Conservation (phyloP, 192 early-diverging fungal species). For the Umbelopsis ramanniana region DNA sequence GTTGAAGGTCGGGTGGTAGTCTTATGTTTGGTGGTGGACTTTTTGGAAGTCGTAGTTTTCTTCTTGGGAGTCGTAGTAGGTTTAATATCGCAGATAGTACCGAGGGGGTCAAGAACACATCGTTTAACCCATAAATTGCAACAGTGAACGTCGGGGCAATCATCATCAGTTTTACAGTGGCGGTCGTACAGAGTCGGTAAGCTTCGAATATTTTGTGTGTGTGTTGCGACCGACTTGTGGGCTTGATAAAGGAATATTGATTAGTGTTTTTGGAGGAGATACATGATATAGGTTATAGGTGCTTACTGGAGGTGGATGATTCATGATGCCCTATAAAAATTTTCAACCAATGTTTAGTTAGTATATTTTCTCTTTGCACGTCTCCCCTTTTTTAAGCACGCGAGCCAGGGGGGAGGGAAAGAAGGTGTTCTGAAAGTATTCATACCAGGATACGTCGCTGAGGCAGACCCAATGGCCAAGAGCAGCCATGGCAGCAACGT, state of each 20-base stretch:
- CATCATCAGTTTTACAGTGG: slow-evolving; percentile 22
- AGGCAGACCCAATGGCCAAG: slow-evolving; percentile 22
- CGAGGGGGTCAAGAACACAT: slow-evolving; percentile 9
- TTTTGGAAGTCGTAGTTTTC: slow-evolving; percentile 20
- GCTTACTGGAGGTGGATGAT: slow-evolving; percentile 14
- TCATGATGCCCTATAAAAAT: background rate
- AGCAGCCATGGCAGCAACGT: slow-evolving; percentile 24
- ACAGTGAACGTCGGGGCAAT: slow-evolving; percentile 15
- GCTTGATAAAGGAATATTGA: background rate
- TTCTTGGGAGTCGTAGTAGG: slow-evolving; percentile 15
- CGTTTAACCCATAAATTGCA: background rate
- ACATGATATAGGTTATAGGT: background rate
- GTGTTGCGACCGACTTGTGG: slow-evolving; percentile 14
- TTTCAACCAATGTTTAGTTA: background rate
- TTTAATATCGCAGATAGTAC: slow-evolving; percentile 15
- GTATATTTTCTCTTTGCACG: too few relatives aligned
- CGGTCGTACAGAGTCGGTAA: slow-evolving; percentile 12
- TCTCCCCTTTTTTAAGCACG: background rate
- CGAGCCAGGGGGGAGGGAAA: background rate
- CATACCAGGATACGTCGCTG: slow-evolving; percentile 19
- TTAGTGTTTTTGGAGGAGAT: background rate
- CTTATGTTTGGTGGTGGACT: slow-evolving; percentile 6
- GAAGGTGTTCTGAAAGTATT: background rate
- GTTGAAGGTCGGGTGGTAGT: background rate
- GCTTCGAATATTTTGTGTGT: slow-evolving; percentile 11